phyloP scores from a whole-genome alignment of 139 green algal genomes.

The Mesotaenium endlicherianum region DNA sequence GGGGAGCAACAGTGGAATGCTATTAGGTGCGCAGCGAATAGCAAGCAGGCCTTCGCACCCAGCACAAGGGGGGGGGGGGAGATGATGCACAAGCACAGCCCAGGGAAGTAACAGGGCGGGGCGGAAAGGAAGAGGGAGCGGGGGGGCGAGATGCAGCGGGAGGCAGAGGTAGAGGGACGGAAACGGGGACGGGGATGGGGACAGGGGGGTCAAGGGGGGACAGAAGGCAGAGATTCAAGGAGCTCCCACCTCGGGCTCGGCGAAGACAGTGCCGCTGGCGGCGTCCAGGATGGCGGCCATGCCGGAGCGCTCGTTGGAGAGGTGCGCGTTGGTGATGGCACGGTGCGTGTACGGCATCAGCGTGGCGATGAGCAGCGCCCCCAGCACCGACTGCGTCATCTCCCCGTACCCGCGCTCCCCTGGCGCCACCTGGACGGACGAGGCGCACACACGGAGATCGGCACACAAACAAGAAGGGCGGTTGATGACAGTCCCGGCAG shows the following conservation, averaged over 20 bases:
- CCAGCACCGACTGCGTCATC: constrained; percentile 55
- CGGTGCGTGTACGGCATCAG: constrained; percentile 56
- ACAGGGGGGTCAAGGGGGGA: not conserved
- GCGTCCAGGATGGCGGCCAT: constrained; percentile 62
- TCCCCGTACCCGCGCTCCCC: constrained; percentile 61
- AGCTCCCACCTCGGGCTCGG: constrained; percentile 61
- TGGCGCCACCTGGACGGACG: constrained; percentile 43
- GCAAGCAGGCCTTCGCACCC: no score
- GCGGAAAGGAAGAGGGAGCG: not conserved
- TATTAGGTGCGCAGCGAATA: no score
- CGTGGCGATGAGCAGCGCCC: constrained; percentile 62
- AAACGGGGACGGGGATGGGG: not conserved
- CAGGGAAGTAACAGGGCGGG: not conserved
- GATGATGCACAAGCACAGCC: not conserved
- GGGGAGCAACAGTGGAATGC: no score
- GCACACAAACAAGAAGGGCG: no score
- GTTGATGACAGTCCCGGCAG: no score
- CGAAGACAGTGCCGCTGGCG: constrained; percentile 44
- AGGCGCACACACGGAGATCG: no score
- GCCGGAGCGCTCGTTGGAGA: constrained; percentile 40
- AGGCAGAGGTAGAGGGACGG: not conserved
- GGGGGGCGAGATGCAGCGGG: not conserved
- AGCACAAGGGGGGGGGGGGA: not conserved
- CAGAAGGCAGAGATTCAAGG: no score
- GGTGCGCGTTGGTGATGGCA: constrained; percentile 28